Evolutionary conservation across 73 alveolate genomes (phyloP).

Genomic region (Effrenium voratum): DNA sequence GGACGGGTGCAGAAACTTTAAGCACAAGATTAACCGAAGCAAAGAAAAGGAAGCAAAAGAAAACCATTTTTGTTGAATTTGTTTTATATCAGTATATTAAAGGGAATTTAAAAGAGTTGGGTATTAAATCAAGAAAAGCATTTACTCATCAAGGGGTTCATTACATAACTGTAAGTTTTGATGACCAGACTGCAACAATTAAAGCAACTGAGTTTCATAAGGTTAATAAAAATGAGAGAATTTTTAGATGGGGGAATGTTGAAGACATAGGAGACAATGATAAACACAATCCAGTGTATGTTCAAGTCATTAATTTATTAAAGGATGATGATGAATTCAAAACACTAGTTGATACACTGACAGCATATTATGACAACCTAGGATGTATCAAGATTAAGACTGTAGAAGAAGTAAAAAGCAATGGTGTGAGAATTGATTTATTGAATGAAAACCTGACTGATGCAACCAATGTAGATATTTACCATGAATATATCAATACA

Average conservation of each 20-base stretch:
- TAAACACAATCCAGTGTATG: background rate
- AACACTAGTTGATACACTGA: background rate
- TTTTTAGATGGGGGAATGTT: background rate
- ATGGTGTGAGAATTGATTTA: no score
- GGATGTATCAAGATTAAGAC: no score
- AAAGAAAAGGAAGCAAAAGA: no score
- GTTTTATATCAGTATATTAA: no score
- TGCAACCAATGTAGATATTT: background rate
- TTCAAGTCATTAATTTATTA: background rate
- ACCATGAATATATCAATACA: background rate
- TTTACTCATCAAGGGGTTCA: background rate
- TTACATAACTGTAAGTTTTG: background rate
- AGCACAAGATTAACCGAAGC: no score
- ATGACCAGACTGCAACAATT: conserved; percentile 15
- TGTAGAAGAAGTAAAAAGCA: no score
- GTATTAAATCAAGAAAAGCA: background rate
- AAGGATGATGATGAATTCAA: background rate
- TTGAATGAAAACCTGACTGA: no score
- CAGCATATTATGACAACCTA: background rate
- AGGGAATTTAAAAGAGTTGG: background rate
- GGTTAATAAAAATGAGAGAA: background rate
- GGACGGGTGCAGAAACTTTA: background rate
- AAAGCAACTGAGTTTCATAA: background rate
- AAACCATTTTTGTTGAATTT: no score
- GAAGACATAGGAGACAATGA: background rate